Conservation (phyloP, 2,329 filamentous ascomycete species). For the Fusarium burgessii region DNA sequence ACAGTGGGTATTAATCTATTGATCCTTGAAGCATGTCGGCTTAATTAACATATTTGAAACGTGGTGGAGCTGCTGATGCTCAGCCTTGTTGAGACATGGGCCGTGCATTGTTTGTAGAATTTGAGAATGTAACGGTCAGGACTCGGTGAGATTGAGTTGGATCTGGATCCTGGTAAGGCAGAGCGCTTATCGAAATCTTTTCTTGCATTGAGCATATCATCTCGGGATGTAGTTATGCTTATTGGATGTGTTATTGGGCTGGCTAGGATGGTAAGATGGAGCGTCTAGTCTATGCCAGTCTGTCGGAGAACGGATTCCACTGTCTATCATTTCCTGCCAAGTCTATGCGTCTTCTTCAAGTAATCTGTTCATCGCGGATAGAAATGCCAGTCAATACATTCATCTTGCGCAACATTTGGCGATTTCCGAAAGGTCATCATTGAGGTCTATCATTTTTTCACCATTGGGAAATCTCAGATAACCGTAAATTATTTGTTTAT, state of each 20-base stretch:
- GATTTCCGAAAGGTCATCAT: no score
- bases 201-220: background rate
- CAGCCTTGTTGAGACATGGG: background rate
- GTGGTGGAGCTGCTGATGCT: background rate
- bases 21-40: slow-evolving; percentile 1
- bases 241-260: background rate
- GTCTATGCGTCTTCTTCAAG: no score
- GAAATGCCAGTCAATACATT: background rate
- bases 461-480: background rate
- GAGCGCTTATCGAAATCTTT: background rate
- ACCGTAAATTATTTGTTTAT: background rate
- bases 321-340: background rate
- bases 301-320: background rate
- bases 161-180: background rate
- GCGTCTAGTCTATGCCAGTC: background rate
- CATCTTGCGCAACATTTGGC: fast-evolving
- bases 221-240: background rate
- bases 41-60: slow-evolving; percentile 13
- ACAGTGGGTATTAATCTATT: slow-evolving; percentile 2
- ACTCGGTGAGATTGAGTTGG: background rate
- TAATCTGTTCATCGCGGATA: fast-evolving
- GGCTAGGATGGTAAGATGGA: background rate
- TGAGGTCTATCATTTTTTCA: no score
- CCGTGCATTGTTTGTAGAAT: background rate
- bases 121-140: background rate